Conservation (phyloP, 1,139 yeast genomes). For the Sugiyamaella japonica region DNA sequence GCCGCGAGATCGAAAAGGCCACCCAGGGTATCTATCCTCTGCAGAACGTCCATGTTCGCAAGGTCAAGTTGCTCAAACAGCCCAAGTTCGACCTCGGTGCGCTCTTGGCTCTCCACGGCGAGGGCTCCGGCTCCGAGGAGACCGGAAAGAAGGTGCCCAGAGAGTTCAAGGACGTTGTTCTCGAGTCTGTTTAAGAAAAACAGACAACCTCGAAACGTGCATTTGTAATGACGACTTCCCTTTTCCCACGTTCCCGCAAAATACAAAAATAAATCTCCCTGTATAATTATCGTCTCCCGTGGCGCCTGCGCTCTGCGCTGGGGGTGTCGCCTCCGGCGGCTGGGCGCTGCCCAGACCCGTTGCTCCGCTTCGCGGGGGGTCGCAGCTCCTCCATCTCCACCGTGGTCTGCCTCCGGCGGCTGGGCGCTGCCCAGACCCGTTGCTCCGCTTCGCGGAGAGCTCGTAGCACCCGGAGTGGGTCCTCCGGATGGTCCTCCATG, state of each 20-base stretch:
- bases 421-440: neutral
- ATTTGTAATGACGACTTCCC: conserved; percentile 12
- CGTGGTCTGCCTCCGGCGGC: too few species aligned
- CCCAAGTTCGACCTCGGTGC: conserved; percentile 91
- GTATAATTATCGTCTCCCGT: neutral
- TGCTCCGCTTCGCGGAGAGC: neutral
- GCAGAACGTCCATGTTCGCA: conserved; percentile 90
- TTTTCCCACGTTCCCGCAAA: neutral
- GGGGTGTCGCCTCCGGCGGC: too few species aligned
- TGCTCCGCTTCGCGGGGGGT: too few species aligned
- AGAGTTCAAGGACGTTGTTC: conserved; percentile 89
- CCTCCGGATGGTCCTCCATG: too few species aligned
- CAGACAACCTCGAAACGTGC: conserved; percentile 19
- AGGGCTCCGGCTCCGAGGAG: conserved; percentile 71
- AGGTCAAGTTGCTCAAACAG: conserved; percentile 87
- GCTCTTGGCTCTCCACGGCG: conserved; percentile 89
- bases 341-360: too few species aligned
- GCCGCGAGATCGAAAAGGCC: conserved; percentile 87
- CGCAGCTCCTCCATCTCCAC: too few species aligned
- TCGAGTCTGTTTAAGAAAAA: conserved; percentile 66
- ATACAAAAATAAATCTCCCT: conserved; percentile 11
- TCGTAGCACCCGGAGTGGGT: too few species aligned
- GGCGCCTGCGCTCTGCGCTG: too few species aligned
- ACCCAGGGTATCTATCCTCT: conserved; percentile 83
- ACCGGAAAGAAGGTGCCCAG: conserved; percentile 87